These are phyloP conservation scores for Scleromitrula shiraiana DNA, from an alignment of 2,329 filamentous ascomycete genomes.

Conservation along the genomic window DNA sequence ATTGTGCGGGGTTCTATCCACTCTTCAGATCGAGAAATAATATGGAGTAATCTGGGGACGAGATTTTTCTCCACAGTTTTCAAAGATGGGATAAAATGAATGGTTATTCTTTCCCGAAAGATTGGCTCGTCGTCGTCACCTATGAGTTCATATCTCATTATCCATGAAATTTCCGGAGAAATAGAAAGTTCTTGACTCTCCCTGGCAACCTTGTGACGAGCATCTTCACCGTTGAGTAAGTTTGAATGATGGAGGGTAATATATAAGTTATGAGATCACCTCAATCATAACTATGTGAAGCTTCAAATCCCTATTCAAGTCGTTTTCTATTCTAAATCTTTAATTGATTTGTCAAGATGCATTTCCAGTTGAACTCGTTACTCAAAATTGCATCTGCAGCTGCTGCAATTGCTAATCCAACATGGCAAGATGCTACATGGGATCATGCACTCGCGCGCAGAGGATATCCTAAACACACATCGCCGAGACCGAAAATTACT, in stretches of 20 bases:
- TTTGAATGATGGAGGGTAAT: not conserved
- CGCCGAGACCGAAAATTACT: conserved; percentile 19
- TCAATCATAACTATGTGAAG: not conserved
- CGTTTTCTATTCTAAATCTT: not conserved
- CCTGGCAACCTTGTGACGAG: not conserved
- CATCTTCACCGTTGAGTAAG: not conserved
- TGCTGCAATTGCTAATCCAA: conserved; percentile 19
- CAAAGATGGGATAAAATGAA: not conserved
- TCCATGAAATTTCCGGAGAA: conserved; percentile 4
- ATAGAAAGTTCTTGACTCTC: not conserved
- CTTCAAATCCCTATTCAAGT: not conserved
- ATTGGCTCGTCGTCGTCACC: not conserved
- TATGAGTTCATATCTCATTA: not conserved
- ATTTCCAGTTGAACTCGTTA: conserved; percentile 18
- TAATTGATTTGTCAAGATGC: conserved; percentile 18
- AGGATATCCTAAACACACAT: conserved; percentile 15
- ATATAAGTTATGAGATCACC: conserved; percentile 1
- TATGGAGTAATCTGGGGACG: conserved; percentile 1
- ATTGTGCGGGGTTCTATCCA: not conserved
- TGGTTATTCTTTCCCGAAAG: not conserved
- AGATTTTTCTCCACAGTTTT: not conserved
- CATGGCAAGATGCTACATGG: conserved; percentile 16
- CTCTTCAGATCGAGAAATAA: not conserved
- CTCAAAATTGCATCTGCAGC: conserved; percentile 20
- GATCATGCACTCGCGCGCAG: conserved; percentile 8